These are phyloP conservation scores for Lachnellula hyalina DNA, from an alignment of 2,329 filamentous ascomycete genomes.

Conservation along the genomic window DNA sequence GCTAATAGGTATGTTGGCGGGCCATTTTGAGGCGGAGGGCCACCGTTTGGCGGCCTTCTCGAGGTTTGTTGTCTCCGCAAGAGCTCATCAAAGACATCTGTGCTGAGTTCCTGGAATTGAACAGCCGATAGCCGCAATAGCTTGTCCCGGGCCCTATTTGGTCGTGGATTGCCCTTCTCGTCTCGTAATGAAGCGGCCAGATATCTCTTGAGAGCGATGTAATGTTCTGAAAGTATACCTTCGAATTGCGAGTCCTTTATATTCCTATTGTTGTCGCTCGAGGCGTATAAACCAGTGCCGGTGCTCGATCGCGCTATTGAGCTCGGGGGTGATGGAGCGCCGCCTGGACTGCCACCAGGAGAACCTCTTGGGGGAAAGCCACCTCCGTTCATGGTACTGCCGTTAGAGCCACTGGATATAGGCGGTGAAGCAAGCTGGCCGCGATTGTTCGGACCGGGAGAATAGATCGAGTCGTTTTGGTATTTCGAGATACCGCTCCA, in stretches of 20 bases:
- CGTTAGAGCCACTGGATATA: slow-evolving; percentile 58
- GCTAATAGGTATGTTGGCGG: slow-evolving; percentile 73
- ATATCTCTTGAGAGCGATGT: slow-evolving; percentile 63
- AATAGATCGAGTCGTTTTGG: slow-evolving; percentile 42
- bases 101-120: slow-evolving; percentile 96
- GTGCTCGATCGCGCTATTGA: slow-evolving; percentile 83
- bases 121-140: slow-evolving; percentile 81
- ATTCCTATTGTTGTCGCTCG: slow-evolving; percentile 60
- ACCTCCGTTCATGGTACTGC: slow-evolving; percentile 54
- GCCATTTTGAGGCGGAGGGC: slow-evolving; percentile 38
- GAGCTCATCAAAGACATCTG: slow-evolving; percentile 94
- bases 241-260: slow-evolving; percentile 62
- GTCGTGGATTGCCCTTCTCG: slow-evolving; percentile 66
- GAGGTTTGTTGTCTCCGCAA: slow-evolving; percentile 73
- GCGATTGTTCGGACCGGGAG: slow-evolving; percentile 48
- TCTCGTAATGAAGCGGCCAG: slow-evolving; percentile 66
- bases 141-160: slow-evolving; percentile 92
- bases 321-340: slow-evolving; percentile 72
- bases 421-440: slow-evolving; percentile 64
- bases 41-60: slow-evolving; percentile 47
- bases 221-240: slow-evolving; percentile 69
- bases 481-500: slow-evolving; percentile 70
- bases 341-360: slow-evolving; percentile 46
- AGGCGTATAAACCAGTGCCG: slow-evolving; percentile 64
- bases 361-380: slow-evolving; percentile 44